phyloP scores from a whole-genome alignment of 805 yeast genomes.

The Candida orba region DNA sequence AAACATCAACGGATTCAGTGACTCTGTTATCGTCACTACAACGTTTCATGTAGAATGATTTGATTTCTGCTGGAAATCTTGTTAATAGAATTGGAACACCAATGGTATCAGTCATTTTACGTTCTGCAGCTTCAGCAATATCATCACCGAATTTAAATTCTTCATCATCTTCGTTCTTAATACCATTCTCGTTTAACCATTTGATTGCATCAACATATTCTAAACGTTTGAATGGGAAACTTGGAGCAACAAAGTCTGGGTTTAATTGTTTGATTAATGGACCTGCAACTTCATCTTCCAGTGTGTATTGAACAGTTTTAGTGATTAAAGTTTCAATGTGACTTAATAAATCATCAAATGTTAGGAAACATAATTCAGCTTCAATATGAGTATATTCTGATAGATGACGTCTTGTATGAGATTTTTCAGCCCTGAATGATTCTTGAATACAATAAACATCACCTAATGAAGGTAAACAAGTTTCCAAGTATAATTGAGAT shows the following conservation, averaged over 20 bases:
- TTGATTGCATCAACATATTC: constrained; percentile 84
- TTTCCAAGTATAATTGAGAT: constrained; percentile 93
- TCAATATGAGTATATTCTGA: constrained; percentile 96
- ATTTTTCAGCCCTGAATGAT: constrained; percentile 97
- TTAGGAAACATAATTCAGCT: constrained; percentile 83
- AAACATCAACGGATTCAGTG: constrained; percentile 95
- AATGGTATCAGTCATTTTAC: constrained; percentile 94
- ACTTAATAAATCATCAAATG: constrained; percentile 75
- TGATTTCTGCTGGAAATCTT: constrained; percentile 94
- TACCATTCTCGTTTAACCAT: constrained; percentile 94
- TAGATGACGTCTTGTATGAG: constrained; percentile 97
- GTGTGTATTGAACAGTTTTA: constrained; percentile 60
- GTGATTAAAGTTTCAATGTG: constrained; percentile 81
- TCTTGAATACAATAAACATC: constrained; percentile 97
- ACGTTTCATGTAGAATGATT: constrained; percentile 96
- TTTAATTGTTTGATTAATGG: constrained; percentile 84
- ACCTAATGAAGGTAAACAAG: constrained; percentile 92
- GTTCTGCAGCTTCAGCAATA: constrained; percentile 98
- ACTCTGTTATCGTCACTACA: constrained; percentile 87
- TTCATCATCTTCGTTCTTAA: constrained; percentile 92
- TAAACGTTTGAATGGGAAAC: constrained; percentile 84
- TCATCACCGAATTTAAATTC: constrained; percentile 95
- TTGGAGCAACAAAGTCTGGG: constrained; percentile 84
- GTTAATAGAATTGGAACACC: constrained; percentile 88
- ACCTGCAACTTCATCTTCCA: constrained; percentile 89